Percentiles rank a stretch among this genome's conserved stretches.
phyloP scores from a whole-genome alignment of 2,329 filamentous ascomycete species.

The Plenodomus tracheiphilus region DNA sequence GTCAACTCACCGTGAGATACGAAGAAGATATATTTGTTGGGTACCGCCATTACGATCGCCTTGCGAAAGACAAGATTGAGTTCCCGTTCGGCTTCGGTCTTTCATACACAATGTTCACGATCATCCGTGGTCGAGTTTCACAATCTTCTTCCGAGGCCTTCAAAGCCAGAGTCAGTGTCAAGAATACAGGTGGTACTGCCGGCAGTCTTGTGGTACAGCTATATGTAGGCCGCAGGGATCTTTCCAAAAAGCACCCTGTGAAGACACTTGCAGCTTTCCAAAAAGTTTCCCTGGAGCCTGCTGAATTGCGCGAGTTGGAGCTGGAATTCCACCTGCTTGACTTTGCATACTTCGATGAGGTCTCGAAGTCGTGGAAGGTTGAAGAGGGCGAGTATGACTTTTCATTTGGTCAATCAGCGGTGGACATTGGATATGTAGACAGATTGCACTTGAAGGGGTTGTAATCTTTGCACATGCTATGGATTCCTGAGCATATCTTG shows the following conservation, averaged over 20 bases:
- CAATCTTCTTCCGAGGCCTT: slow-evolving; percentile 55
- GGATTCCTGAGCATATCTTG: no score
- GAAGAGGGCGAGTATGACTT: slow-evolving; percentile 37
- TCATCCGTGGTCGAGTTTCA: slow-evolving; percentile 61
- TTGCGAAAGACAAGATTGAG: slow-evolving; percentile 56
- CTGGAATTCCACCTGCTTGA: slow-evolving; percentile 45
- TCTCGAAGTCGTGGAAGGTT: slow-evolving; percentile 30
- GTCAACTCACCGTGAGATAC: slow-evolving; percentile 64
- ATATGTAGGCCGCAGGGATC: slow-evolving; percentile 58
- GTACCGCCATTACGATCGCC: slow-evolving; percentile 63
- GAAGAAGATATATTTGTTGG: slow-evolving; percentile 59
- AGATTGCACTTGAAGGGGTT: slow-evolving; percentile 24
- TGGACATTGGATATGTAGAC: slow-evolving; percentile 29
- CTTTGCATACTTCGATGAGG: slow-evolving; percentile 40
- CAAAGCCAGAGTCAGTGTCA: slow-evolving; percentile 46
- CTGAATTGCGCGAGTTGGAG: slow-evolving; percentile 60
- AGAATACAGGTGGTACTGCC: slow-evolving; percentile 55
- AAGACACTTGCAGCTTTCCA: slow-evolving; percentile 71
- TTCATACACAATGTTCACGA: slow-evolving; percentile 45
- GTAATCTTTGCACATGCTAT: background rate
- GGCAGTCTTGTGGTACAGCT: slow-evolving; percentile 60
- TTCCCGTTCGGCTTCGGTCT: slow-evolving; percentile 48
- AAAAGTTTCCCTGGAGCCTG: slow-evolving; percentile 63
- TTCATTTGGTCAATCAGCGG: slow-evolving; percentile 36
- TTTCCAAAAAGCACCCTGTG: slow-evolving; percentile 54